Percentiles rank a stretch among this genome's conserved stretches.
Conservation (phyloP, 192 early-diverging fungal genomes). For the Chytriomyces hyalinus region DNA sequence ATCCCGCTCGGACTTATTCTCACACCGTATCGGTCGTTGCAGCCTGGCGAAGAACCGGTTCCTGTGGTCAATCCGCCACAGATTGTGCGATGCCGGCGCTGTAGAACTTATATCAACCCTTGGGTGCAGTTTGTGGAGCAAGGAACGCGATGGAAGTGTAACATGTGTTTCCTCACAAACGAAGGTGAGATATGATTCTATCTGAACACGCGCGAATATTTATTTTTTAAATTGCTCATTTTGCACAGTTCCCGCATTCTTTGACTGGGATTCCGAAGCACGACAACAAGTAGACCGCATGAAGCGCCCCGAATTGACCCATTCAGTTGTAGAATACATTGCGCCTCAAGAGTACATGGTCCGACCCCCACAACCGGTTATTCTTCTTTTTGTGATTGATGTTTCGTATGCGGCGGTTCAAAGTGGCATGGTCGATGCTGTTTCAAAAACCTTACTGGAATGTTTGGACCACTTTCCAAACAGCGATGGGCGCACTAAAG, state of each 20-base stretch:
- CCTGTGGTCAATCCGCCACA: conserved; percentile 86
- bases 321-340: conserved; percentile 90
- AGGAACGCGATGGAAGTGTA: conserved; percentile 95
- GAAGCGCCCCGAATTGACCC: conserved; percentile 86
- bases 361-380: conserved; percentile 93
- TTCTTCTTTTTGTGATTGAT: conserved; percentile 92
- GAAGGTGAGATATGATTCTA: conserved; percentile 63
- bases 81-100: conserved; percentile 93
- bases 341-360: conserved; percentile 98
- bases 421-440: conserved; percentile 79
- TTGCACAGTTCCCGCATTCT: conserved; percentile 55
- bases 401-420: conserved; percentile 90
- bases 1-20: conserved; percentile 89
- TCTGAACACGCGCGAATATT: background rate
- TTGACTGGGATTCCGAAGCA: conserved; percentile 70
- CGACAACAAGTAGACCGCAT: conserved; percentile 83
- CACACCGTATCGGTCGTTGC: conserved; percentile 82
- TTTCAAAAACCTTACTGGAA: conserved; percentile 79
- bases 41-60: conserved; percentile 77
- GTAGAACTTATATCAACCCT: conserved; percentile 96
- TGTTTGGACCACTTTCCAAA: conserved; percentile 87
- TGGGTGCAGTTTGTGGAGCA: conserved; percentile 95
- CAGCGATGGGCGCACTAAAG: conserved; percentile 83
- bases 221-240: background rate
- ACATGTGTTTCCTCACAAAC: conserved; percentile 92